Conservation (phyloP, 2,329 filamentous ascomycete species). For the Ceratocystis diversiconidia region DNA sequence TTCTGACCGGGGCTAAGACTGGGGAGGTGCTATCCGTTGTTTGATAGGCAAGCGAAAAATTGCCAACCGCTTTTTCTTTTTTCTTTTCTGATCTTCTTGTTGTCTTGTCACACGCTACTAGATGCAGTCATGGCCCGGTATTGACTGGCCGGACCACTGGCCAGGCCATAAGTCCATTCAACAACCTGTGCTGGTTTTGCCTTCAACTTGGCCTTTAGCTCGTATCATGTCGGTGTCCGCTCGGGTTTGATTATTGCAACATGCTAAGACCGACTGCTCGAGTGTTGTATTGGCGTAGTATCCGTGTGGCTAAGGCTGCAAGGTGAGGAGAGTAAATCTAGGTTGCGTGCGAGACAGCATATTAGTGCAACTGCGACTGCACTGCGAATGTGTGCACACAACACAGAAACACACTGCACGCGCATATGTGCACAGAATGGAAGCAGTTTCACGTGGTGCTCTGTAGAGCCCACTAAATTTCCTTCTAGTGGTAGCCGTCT, state of each 20-base stretch:
- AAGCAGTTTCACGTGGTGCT: no score
- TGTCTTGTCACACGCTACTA: not conserved
- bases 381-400: no score
- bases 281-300: no score
- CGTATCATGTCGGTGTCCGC: not conserved
- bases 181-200: not conserved
- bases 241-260: not conserved
- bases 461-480: no score
- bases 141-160: not conserved
- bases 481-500: no score
- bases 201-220: not conserved
- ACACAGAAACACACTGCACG: no score
- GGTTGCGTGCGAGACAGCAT: no score
- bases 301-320: no score
- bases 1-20: not conserved
- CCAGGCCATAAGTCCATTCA: not conserved
- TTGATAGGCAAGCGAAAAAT: not conserved
- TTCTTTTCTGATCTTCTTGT: not conserved
- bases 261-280: no score
- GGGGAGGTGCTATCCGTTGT: not conserved
- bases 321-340: no score
- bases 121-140: not conserved
- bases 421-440: no score
- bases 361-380: no score
- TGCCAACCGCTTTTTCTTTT: not conserved